Evolutionary conservation across 176 grass and related monocot species (phyloP), one percentile per base, ranked within the genome.

Genomic region (Areca catechu): DNA sequence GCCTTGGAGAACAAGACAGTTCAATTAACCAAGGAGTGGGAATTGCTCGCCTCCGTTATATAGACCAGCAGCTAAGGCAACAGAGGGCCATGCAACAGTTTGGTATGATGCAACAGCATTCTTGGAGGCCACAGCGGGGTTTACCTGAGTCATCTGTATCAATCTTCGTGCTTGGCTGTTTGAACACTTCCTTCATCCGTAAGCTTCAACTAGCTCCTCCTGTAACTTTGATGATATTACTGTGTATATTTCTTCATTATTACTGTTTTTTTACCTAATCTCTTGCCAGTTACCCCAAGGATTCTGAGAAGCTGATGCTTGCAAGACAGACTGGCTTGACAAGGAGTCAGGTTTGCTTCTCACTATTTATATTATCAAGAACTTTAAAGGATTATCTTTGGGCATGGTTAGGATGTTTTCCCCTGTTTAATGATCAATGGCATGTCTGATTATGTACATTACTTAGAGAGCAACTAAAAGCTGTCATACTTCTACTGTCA

Each of bases 161-260:
- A 37, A 81, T 89, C 82, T 95, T 53, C 90, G 90, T 12, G 85
- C 90, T 57, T 95, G 90, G 90, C 73, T 95, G 60, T 95, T 95
- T 58, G 90, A 95, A 76, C 90, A 86, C 66, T 95, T 95, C 72
- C 89, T 95, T 51, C 89, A 95, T 65, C 89, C 89, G 89, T 95
- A 82, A 79, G 14, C 34, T 14, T 43, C 34, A 12, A 12, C 10
- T 9, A 43, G 10, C 34, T 43, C 30, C 30, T 7, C 34, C 34
- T 43, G 10, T 43, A 43, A 43, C 9, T 43, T 43, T 14, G 34
- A 43, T 43, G 34, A 43, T 43, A 14, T 43, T 43, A 43, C 9
- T 12, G 7, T 43, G 74, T 52, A 30, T 34, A 28, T 28, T 34
- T 16, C 57, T 60, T 29, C 57, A 60, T n/a, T n/a, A 2, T 60